Evolutionary conservation across 108 stramenopile genomes (phyloP), one percentile per base, ranked within the genome.

Genomic region (Stephanodiscus triporus): DNA sequence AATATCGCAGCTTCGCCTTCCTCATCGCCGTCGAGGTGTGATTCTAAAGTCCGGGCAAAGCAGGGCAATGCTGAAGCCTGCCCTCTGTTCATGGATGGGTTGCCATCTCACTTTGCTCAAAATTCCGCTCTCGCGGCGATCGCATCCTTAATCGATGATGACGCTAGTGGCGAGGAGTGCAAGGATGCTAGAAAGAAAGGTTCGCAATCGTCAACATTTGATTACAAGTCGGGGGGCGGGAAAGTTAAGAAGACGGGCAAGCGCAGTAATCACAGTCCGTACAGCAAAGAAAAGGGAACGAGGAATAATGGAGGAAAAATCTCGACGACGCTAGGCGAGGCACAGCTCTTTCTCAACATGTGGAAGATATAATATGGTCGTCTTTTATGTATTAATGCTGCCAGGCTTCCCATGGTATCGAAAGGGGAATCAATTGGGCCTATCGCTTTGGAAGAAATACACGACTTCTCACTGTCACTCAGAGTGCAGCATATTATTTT

Each of bases 331-430:
- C 29, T 91, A n/a, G 86, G 87, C 23, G 92, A 93, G 72, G 87
- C 87, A 14, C 88, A 88, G 40, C 65, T 93, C 26, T 93, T 93
- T 85, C 64, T 93, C 75, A 88, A 85, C 19, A 79, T 93, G 83
- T 93, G 92, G 92, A 93, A 88, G 66, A 42, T 88, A 53, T 88
- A 60, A 83, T 62, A 20, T n/a, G 54, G 16, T 73, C 36, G 23
- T 62, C 42, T 22, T 69, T 0, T 23, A 9, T 63, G 6, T 36
- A 0, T 63, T 19, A 3, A 27, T 30, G 47, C n/a, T 19, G 48
- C 13, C 40, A 40, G 40, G 9, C 9, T 11, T 40, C 10, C 40
- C 9, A 40, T 40, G 40, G 40, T 9, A 40, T 40, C 11, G 40
- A 40, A 40, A 40, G 9, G 11, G 9, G 40, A 40, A 40, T 9